A percentile compares a stretch with the other conserved stretches of the same genome.
Conservation (phyloP, 495 filamentous ascomycete genomes). For the Aspergillus campestris region DNA sequence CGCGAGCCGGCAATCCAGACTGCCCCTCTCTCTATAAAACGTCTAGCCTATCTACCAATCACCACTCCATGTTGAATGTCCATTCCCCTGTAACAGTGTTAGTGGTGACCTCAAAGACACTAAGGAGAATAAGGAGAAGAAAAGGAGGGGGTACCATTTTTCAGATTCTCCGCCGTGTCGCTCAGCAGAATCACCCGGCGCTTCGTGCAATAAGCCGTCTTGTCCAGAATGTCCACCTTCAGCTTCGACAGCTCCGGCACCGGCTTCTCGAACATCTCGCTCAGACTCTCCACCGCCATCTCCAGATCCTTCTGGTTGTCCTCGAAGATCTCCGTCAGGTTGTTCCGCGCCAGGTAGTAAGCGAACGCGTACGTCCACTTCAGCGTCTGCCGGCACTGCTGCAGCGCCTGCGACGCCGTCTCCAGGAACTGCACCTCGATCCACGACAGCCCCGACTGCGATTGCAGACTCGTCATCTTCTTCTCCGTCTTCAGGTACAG, state of each 20-base stretch:
- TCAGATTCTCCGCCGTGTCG: constrained; percentile 86
- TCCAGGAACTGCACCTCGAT: constrained; percentile 97
- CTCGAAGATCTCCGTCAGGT: constrained; percentile 94
- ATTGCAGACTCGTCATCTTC: constrained; percentile 96
- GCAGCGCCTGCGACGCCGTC: constrained; percentile 83
- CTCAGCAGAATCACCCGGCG: constrained; percentile 79
- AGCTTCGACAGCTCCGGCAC: constrained; percentile 71
- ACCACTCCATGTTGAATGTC: constrained; percentile 40
- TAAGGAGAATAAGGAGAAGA: neutral
- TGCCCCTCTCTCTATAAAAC: too few species aligned
- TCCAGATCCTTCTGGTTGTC: constrained; percentile 98
- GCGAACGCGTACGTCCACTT: constrained; percentile 99
- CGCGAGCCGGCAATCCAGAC: neutral
- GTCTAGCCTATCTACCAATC: constrained; percentile 23
- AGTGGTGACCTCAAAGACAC: constrained; percentile 5
- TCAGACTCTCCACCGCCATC: constrained; percentile 89
- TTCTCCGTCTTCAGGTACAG: constrained; percentile 93
- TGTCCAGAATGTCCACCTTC: constrained; percentile 97
- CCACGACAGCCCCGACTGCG: constrained; percentile 91
- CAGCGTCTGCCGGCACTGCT: constrained; percentile 91
- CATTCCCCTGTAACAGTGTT: constrained; percentile 25
- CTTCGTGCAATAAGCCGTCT: constrained; percentile 92
- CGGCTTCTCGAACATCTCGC: constrained; percentile 97
- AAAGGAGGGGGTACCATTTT: constrained; percentile 55
- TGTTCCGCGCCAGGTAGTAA: constrained; percentile 91